A percentile compares a stretch with the other conserved stretches of the same genome.
These are phyloP conservation scores for Aspergillus fumigatiaffinis DNA, from an alignment of 2,329 filamentous ascomycete genomes.

Conservation along the genomic window DNA sequence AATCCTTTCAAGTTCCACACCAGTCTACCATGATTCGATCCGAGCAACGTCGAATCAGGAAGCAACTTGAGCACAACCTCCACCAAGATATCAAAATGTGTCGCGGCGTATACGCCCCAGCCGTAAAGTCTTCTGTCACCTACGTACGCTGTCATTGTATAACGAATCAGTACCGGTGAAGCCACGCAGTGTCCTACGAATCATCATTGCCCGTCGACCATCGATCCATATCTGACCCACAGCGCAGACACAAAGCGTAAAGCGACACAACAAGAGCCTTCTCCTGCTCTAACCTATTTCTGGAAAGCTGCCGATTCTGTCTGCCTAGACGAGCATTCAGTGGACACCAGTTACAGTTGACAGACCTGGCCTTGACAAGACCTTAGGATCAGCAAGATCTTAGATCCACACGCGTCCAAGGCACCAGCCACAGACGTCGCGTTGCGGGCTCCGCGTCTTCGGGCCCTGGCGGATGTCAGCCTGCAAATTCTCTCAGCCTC, in stretches of 20 bases:
- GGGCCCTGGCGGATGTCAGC: background rate
- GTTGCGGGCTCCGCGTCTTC: background rate
- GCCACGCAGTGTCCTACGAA: background rate
- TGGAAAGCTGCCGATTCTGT: background rate
- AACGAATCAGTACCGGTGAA: slow-evolving; percentile 2
- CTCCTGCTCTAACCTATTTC: background rate
- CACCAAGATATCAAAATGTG: background rate
- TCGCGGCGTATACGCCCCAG: background rate
- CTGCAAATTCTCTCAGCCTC: background rate
- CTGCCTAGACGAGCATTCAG: background rate
- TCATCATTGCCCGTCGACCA: background rate
- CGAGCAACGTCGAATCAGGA: background rate
- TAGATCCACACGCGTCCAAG: background rate
- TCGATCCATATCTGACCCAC: background rate
- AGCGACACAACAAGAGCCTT: background rate
- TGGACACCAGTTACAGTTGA: background rate
- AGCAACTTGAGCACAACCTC: background rate
- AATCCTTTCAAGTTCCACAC: background rate
- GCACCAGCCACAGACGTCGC: background rate
- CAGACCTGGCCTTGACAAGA: background rate
- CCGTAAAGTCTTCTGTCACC: slow-evolving; percentile 1
- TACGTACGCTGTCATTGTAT: slow-evolving; percentile 7
- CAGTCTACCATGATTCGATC: too few species aligned
- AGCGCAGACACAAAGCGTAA: background rate
- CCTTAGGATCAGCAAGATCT: background rate